A percentile compares a stretch with the other conserved stretches of the same genome.
phyloP scores from a whole-genome alignment of 2,329 filamentous ascomycete genomes.

The Leptographium wingfieldii region DNA sequence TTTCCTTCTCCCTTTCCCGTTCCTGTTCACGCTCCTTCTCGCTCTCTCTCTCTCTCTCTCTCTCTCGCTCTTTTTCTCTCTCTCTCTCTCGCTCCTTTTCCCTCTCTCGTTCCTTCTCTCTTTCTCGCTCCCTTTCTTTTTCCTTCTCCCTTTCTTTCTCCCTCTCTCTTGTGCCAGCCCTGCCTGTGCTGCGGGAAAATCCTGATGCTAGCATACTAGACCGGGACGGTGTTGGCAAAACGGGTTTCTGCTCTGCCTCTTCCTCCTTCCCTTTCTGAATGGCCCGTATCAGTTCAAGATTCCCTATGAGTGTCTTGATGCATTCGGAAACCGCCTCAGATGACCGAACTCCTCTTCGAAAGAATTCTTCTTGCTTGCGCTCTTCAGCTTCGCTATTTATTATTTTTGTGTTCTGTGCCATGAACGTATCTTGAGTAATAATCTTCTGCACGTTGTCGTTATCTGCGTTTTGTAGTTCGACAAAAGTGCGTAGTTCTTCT shows the following conservation, averaged over 20 bases:
- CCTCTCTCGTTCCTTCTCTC: conserved; percentile 16
- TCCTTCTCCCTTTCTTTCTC: conserved; percentile 14
- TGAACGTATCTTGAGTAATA: conserved; percentile 25
- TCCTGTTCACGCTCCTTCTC: conserved; percentile 11
- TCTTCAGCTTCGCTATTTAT: conserved; percentile 18
- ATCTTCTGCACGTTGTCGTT: conserved; percentile 26
- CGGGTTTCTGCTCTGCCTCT: conserved; percentile 18
- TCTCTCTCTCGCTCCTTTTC: conserved; percentile 21
- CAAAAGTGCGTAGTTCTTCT: conserved; percentile 22
- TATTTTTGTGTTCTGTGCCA: conserved; percentile 23
- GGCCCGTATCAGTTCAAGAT: conserved; percentile 25
- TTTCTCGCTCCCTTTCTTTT: conserved; percentile 14
- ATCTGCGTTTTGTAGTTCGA: conserved; percentile 27
- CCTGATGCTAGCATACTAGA: conserved; percentile 11
- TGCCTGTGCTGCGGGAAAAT: conserved; percentile 9
- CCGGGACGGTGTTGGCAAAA: conserved; percentile 10
- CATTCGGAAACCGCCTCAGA: conserved; percentile 22
- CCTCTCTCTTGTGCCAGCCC: conserved; percentile 14
- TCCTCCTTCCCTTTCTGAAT: conserved; percentile 29
- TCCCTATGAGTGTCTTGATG: conserved; percentile 23
- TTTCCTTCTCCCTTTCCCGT: background rate
- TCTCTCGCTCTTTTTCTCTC: conserved; percentile 14
- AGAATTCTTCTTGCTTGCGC: conserved; percentile 16
- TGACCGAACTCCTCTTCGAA: conserved; percentile 18
- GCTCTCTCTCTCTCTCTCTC: conserved; percentile 11